Base-by-base conservation (phyloP, 2,329 filamentous ascomycete species). In the Sclerotinia spermophila region DNA sequence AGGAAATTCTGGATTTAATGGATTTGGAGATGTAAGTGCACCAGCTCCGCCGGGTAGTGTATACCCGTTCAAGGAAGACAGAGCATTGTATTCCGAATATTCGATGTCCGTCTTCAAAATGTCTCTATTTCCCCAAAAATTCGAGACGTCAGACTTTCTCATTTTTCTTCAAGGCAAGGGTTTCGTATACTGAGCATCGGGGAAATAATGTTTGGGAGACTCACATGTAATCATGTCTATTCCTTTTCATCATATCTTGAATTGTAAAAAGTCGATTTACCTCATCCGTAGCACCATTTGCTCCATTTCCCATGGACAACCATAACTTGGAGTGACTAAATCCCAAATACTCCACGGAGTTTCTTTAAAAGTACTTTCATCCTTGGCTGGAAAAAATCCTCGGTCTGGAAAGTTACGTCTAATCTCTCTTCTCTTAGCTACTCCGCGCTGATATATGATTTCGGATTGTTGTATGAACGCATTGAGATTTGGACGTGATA, bases 61-160 rank as follows among this genome's bases (percentile, higher is more conserved):
- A 30, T 68, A 30, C 0, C 64, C 65, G 59, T 72, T 73, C n/a
- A 80, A 72, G 19, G 74, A 74, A 53, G 75, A 75, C 60, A 80
- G 72, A 27, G 79, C 70, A 59, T 79, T 78, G 72, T 80, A 82
- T 72, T 82, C 81, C 44, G 75, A 75, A 53, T 77, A 78, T 70
- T 82, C 81, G 64, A 82, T 80, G 69, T 82, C 80, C 73, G 81
- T 81, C 73, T 82, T 82, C 51, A 82, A 72, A 55, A 82, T 77
- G 71, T 82, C 81, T 68, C 78, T 79, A 44, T 42, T 35, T n/a
- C 5, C 27, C n/a, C 24, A 19, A 65, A 15, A 6, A 17, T n/a
- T 33, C 5, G 2, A 40, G 13, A 5, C 33, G 40, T 65, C 30
- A 65, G 61, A 15, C 7, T 53, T 15, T 21, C 15, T 27, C 17